phyloP scores from a whole-genome alignment of 2,329 filamentous ascomycete species.

The Botrytis hyacinthi region DNA sequence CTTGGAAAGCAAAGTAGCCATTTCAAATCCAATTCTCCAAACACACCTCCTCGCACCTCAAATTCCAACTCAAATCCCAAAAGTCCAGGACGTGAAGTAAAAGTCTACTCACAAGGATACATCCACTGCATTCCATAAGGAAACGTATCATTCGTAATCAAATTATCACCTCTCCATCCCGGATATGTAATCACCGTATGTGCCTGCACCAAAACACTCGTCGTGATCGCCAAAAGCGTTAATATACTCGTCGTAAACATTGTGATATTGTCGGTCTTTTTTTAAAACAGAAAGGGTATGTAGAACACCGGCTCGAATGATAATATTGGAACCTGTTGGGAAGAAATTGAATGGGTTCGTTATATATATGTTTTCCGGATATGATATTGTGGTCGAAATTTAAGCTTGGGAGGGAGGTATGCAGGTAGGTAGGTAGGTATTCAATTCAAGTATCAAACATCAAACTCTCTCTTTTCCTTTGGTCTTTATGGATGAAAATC shows the following conservation, averaged over 20 bases:
- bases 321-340: background rate
- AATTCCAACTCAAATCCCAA: background rate
- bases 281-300: background rate
- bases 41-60: background rate
- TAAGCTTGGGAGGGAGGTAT: background rate
- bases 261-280: background rate
- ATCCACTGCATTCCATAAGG: conserved; percentile 43
- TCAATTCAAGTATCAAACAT: background rate
- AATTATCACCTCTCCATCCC: conserved; percentile 43
- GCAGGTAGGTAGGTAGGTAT: background rate
- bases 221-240: conserved; percentile 6
- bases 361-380: background rate
- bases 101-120: conserved; percentile 41
- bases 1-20: background rate
- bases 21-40: background rate
- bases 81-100: background rate
- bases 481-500: background rate
- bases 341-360: background rate
- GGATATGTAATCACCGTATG: conserved; percentile 43
- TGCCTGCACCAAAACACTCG: conserved; percentile 39
- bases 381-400: background rate
- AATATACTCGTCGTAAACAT: conserved; percentile 13
- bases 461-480: background rate
- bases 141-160: conserved; percentile 40
- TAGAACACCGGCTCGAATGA: background rate